Evolutionary conservation across 2,329 filamentous ascomycete genomes (phyloP), one percentile per base, ranked within the genome.

Genomic region (Dothidotthia symphoricarpi): DNA sequence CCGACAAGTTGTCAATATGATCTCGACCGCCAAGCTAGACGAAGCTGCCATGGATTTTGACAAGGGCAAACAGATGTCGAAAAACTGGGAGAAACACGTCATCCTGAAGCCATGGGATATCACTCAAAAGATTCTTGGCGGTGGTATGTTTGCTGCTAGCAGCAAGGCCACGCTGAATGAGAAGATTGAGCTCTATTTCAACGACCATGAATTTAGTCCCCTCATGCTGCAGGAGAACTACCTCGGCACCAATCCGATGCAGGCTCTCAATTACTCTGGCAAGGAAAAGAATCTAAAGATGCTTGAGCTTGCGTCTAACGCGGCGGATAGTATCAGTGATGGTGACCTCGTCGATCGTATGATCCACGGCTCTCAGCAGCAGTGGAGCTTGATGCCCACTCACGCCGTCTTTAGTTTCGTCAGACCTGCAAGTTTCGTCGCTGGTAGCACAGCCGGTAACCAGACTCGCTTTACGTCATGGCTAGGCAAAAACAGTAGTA

Each of bases 211-310:
- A 57, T 95, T 97, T 70, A 96, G 89, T 59, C 93, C 84, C 60
- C 75, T 98, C 36, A 97, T 98, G 93, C 82, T 98, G 31, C 93
- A 98, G 64, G 94, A 98, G 67, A 98, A 98, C 62, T 98, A 98
- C 55, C 76, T 98, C 10, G 85, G 82, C 47, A 89, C 88, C 2
- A 87, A 83, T 44, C 93, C 93, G 3, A 76, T 82, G 44, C 75
- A 72, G 10, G 72, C 86, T 3, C 77, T 74, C 44, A 75, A 74
- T 14, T 84, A 82, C 61, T 74, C 74, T 26, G 80, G 78, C 41
- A 81, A 80, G 47, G 84, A 91, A 64, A 77, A 83, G 47, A 84
- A 80, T 17, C 71, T 96, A 36, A 95, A 95, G 65, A 71, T 82
- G n/a, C 76, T 98, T 6, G 88, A 97, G 66, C 74, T 97, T 6